These are phyloP conservation scores for Erysimum pusillum DNA, from an alignment of 441 rosid species.

Conservation along the genomic window DNA sequence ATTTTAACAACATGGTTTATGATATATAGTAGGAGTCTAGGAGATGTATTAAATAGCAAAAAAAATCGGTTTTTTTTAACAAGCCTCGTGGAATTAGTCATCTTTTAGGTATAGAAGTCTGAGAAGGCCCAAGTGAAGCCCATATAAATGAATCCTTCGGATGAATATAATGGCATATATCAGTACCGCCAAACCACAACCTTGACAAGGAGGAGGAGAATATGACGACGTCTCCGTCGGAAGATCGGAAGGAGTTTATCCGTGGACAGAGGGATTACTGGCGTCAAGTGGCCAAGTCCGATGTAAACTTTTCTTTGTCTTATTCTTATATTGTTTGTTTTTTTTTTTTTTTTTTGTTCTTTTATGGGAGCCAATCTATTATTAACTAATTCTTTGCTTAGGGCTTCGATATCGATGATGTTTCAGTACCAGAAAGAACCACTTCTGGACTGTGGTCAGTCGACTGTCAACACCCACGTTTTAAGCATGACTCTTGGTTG, in stretches of 20 bases:
- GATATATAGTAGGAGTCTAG: no score
- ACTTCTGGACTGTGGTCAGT: not conserved
- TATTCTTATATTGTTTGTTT: not conserved
- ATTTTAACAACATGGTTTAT: no score
- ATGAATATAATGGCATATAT: not conserved
- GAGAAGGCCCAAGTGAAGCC: not conserved
- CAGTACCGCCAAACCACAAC: not conserved
- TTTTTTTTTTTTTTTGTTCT: not conserved
- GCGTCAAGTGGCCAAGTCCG: not conserved
- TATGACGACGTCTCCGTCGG: not conserved
- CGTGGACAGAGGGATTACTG: not conserved
- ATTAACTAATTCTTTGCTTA: not conserved
- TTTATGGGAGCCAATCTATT: not conserved
- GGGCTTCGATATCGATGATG: conserved; percentile 15
- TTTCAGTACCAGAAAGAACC: not conserved
- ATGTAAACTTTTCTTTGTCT: not conserved
- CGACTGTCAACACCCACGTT: not conserved
- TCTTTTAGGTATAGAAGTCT: no score
- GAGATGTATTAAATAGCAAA: no score
- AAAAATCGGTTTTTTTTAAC: no score
- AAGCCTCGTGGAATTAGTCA: no score
- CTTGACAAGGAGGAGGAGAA: not conserved
- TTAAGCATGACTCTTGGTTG: not conserved
- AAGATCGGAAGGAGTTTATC: not conserved
- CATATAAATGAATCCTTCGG: not conserved